phyloP scores from a whole-genome alignment of 306 rosid species.

The Acacia melanoxylon region DNA sequence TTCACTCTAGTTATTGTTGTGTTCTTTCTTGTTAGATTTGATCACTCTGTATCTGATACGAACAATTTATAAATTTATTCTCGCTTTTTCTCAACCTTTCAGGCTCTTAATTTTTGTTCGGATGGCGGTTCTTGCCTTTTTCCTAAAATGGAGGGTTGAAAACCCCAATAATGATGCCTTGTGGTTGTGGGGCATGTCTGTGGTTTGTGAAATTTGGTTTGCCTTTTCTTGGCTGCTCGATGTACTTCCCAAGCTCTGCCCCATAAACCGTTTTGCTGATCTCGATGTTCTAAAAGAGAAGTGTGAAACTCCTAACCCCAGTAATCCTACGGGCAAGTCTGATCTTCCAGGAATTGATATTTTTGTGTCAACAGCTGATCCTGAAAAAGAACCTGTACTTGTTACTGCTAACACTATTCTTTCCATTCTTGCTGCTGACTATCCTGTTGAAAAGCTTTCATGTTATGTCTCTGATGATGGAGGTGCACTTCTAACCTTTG shows the following conservation, averaged over 20 bases:
- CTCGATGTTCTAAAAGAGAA: slow-evolving; percentile 60
- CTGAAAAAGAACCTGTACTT: slow-evolving; percentile 81
- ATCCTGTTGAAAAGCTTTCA: slow-evolving; percentile 78
- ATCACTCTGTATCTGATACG: slow-evolving; percentile 1
- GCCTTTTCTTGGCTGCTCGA: slow-evolving; percentile 88
- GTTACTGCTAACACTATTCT: slow-evolving; percentile 86
- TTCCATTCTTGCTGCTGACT: slow-evolving; percentile 71
- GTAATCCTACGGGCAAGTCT: slow-evolving; percentile 65
- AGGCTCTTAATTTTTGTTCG: slow-evolving; percentile 64
- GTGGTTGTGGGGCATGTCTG: slow-evolving; percentile 87
- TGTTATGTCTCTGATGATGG: slow-evolving; percentile 90
- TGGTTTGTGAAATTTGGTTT: slow-evolving; percentile 85
- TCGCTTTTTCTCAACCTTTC: slow-evolving; percentile 25
- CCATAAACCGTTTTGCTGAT: slow-evolving; percentile 59
- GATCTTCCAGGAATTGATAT: slow-evolving; percentile 84
- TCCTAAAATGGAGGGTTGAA: slow-evolving; percentile 59
- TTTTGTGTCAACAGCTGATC: slow-evolving; percentile 82
- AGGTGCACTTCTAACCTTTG: slow-evolving; percentile 83
- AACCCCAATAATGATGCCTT: slow-evolving; percentile 72
- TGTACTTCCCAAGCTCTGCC: slow-evolving; percentile 83
- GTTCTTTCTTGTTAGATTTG: slow-evolving; percentile 10
- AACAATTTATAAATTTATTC: not conserved
- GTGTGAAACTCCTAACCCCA: slow-evolving; percentile 66
- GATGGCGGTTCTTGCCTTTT: slow-evolving; percentile 56
- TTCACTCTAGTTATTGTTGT: not conserved